Percentiles rank a stretch among this genome's conserved stretches.
phyloP scores from a whole-genome alignment of 179 eudicot genomes.

The Gypsophila paniculata region DNA sequence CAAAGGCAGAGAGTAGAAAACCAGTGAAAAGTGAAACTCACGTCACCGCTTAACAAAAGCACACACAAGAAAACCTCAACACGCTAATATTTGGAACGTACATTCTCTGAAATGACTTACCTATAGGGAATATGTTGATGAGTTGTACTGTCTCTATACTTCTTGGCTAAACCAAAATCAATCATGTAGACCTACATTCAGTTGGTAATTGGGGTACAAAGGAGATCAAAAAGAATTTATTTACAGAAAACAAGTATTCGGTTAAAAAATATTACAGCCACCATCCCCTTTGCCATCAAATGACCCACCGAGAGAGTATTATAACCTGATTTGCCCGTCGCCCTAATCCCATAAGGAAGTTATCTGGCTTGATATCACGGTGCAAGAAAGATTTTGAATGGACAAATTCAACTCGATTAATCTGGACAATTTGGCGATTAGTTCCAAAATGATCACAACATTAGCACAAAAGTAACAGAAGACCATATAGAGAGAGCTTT shows the following conservation, averaged over 20 bases:
- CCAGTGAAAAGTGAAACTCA: neutral
- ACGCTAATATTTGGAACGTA: neutral
- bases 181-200: slow-evolving; percentile 59
- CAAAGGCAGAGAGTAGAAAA: neutral
- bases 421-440: slow-evolving; percentile 39
- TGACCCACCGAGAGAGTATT: neutral
- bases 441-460: neutral
- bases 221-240: neutral
- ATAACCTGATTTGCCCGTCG: slow-evolving; percentile 94
- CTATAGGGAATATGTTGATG: slow-evolving; percentile 96
- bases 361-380: slow-evolving; percentile 97
- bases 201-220: neutral
- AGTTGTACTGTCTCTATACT: slow-evolving; percentile 69
- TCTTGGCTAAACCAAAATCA: slow-evolving; percentile 95
- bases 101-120: slow-evolving; percentile 34
- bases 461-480: neutral
- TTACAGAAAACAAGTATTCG: neutral
- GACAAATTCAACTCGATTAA: slow-evolving; percentile 85
- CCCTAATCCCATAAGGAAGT: slow-evolving; percentile 95
- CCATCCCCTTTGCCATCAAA: neutral
- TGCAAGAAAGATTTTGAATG: slow-evolving; percentile 87
- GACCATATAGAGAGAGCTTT: slow-evolving; percentile 4
- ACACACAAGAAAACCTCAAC: neutral
- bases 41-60: neutral
- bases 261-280: neutral